Evolutionary conservation across 805 yeast species (phyloP).

Genomic region (Saccharomycopsis guyanensis): DNA sequence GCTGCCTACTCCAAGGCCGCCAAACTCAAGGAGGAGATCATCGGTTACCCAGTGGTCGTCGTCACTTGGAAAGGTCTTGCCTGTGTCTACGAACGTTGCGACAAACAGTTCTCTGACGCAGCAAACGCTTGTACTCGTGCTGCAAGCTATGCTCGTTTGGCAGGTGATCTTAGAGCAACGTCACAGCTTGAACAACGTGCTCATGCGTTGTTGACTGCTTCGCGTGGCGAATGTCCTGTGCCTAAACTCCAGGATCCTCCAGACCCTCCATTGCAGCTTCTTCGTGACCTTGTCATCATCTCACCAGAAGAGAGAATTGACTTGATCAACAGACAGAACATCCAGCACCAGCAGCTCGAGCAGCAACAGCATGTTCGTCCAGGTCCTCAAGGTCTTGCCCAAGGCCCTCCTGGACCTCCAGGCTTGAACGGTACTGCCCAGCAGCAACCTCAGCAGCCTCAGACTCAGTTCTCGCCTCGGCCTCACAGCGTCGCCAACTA

Average conservation of each 20-base stretch:
- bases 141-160: constrained; percentile 39
- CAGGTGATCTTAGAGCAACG: constrained; percentile 38
- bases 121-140: constrained; percentile 52
- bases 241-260: constrained; percentile 41
- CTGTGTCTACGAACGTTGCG: constrained; percentile 57
- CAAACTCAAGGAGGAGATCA: constrained; percentile 41
- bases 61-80: constrained; percentile 60
- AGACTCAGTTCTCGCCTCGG: no score
- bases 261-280: constrained; percentile 34
- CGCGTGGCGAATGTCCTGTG: constrained; percentile 37
- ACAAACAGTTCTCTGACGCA: constrained; percentile 51
- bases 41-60: constrained; percentile 36
- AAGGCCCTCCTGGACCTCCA: constrained; percentile 19
- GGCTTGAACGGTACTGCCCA: no score
- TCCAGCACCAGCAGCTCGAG: constrained; percentile 21
- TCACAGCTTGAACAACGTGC: constrained; percentile 38
- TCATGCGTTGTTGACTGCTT: constrained; percentile 34
- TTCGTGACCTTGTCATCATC: constrained; percentile 30
- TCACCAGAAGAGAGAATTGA: constrained; percentile 30
- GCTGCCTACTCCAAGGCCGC: constrained; percentile 64
- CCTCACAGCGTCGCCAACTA: no score
- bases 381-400: no score
- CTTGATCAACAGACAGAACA: constrained; percentile 6
- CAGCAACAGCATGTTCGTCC: constrained; percentile 21
- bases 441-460: constrained; percentile 20